Conservation (phyloP, 768 basidiomycete genomes). For the Agrocybe praecox region DNA sequence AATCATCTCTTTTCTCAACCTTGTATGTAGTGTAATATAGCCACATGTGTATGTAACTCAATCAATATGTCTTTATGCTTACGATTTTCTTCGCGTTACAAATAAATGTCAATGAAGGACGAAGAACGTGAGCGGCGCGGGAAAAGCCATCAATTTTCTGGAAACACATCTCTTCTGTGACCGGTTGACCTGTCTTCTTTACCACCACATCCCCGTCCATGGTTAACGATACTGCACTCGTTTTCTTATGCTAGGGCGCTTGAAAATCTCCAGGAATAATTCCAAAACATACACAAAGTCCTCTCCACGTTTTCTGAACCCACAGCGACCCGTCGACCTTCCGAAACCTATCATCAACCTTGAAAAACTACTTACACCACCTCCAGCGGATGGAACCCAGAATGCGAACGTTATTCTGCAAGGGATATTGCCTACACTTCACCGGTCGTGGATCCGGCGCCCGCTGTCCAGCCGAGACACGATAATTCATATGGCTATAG, state of each 20-base stretch:
- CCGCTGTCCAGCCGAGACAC: neutral
- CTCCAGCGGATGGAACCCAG: neutral
- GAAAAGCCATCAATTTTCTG: no score
- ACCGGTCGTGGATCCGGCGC: neutral
- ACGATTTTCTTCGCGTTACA: no score
- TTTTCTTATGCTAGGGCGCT: neutral
- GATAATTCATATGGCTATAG: neutral
- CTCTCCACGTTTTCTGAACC: neutral
- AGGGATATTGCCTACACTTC: neutral
- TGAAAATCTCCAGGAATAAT: neutral
- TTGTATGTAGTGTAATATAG: no score
- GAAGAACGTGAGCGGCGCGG: no score
- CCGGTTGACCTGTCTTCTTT: no score
- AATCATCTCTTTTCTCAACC: no score
- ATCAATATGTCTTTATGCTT: no score
- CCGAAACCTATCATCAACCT: neutral
- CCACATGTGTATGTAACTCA: no score
- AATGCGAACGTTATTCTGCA: neutral
- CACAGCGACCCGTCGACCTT: neutral
- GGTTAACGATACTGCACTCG: neutral
- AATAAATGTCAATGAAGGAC: no score
- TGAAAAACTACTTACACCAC: neutral
- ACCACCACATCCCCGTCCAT: neutral
- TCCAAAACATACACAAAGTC: neutral
- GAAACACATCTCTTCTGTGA: no score